Evolutionary conservation across 1,284 basidiomycete species (phyloP), one percentile per base, ranked within the genome.

Genomic region (Gymnopus androsaceus): DNA sequence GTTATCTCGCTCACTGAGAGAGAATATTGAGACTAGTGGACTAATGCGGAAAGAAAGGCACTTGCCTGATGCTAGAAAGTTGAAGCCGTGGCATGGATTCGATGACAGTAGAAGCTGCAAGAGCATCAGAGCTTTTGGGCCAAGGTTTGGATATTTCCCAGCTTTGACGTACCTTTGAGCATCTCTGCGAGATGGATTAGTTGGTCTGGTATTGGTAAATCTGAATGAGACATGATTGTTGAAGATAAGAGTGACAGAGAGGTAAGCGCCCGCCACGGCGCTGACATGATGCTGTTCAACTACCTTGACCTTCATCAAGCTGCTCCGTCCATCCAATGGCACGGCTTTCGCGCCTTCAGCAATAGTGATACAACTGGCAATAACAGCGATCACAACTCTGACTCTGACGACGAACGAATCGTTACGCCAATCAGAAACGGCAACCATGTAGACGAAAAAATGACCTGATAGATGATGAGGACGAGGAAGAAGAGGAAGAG

Each of bases 301-400:
- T n/a, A n/a, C n/a, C n/a, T n/a, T n/a, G n/a, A n/a, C n/a, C n/a
- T n/a, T n/a, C n/a, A n/a, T n/a, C n/a, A n/a, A n/a, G n/a, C n/a
- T n/a, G n/a, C n/a, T n/a, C n/a, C n/a, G n/a, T 19, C 17, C 19
- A 34, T 21, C 14, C 12, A 11, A 78, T 75, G 74, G 68, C 76
- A 14, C 72, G 74, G 44, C n/a, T 75, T 78, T 65, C 75, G 71
- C 50, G 75, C 76, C 48, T 64, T 74, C 54, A 77, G 73, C 59
- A 76, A 74, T 59, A 75, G 66, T 58, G n/a, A n/a, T n/a, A n/a
- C n/a, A n/a, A n/a, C n/a, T n/a, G 74, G 72, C 55, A 38, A 36
- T 28, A 50, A 36, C 36, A 36, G 23, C 17, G 23, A 34, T 6
- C 15, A 12, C 17, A 74, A 75, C 49, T 74, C 75, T 38, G 61